Conservation (phyloP, 2,329 filamentous ascomycete species). For the Fonsecaea erecta region DNA sequence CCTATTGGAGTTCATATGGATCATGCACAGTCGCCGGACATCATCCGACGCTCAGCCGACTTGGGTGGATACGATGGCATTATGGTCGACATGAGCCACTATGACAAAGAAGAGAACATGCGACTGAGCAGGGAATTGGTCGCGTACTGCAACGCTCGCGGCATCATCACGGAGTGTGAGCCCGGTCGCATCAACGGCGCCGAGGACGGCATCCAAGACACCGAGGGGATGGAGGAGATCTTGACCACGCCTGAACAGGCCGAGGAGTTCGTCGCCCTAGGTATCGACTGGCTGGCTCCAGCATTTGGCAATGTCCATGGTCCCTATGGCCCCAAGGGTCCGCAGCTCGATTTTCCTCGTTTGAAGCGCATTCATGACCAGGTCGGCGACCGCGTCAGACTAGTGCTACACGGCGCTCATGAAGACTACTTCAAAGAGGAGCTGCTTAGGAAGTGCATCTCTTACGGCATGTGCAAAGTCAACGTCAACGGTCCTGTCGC, state of each 20-base stretch:
- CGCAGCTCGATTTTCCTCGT: conserved; percentile 47
- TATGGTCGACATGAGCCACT: conserved; percentile 78
- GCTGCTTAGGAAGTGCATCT: conserved; percentile 60
- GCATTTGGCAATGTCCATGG: conserved; percentile 79
- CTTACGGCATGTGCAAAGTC: conserved; percentile 60
- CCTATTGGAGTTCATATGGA: conserved; percentile 69
- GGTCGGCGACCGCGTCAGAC: conserved; percentile 55
- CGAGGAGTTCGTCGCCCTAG: conserved; percentile 70
- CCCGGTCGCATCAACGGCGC: conserved; percentile 72
- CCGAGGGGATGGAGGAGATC: conserved; percentile 64
- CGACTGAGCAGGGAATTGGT: conserved; percentile 66
- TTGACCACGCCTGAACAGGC: conserved; percentile 72
- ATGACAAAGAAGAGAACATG: conserved; percentile 71
- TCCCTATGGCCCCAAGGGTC: conserved; percentile 60
- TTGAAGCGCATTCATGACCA: conserved; percentile 55
- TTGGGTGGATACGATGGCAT: conserved; percentile 70
- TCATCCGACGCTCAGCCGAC: conserved; percentile 65
- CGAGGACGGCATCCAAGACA: conserved; percentile 74
- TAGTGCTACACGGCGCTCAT: conserved; percentile 65
- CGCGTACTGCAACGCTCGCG: conserved; percentile 65
- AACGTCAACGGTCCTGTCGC: conserved; percentile 45
- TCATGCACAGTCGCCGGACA: conserved; percentile 64
- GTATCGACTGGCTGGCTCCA: conserved; percentile 75
- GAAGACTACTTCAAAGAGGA: conserved; percentile 62
- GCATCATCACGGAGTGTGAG: conserved; percentile 72